These are phyloP conservation scores for Annulohypoxylon nitens DNA, from an alignment of 495 filamentous ascomycete species.

Conservation along the genomic window DNA sequence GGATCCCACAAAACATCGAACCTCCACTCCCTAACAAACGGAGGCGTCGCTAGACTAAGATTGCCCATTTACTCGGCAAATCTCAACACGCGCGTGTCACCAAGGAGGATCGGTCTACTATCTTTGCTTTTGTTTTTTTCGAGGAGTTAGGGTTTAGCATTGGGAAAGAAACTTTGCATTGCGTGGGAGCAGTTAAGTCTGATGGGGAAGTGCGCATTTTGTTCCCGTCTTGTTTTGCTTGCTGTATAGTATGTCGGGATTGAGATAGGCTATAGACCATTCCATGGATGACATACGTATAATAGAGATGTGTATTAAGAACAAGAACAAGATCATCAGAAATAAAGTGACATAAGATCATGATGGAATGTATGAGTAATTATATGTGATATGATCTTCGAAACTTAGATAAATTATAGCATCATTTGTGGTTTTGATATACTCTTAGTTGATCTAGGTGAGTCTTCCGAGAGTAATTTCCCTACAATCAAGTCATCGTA, in stretches of 20 bases:
- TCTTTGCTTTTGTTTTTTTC: background rate
- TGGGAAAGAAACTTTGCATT: constrained; percentile 1
- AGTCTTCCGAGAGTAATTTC: no score
- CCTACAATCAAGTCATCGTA: no score
- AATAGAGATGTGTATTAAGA: constrained; percentile 12
- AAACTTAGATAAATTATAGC: background rate
- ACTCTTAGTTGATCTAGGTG: background rate
- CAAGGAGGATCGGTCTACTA: background rate
- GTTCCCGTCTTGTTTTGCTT: background rate
- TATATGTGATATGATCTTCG: background rate
- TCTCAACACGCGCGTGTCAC: background rate
- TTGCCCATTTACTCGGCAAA: background rate
- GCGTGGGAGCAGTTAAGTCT: background rate
- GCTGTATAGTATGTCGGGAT: constrained; percentile 21
- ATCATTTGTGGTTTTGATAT: background rate
- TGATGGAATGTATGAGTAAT: no score
- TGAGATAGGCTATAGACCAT: constrained; percentile 18
- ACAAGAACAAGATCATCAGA: background rate
- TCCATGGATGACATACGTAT: background rate
- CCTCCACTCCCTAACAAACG: no score
- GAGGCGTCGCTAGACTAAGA: no score
- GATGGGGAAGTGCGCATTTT: background rate
- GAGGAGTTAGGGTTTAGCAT: constrained; percentile 21
- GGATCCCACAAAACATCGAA: no score
- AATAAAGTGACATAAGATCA: background rate